Evolutionary conservation across 768 basidiomycete species (phyloP), one percentile per base, ranked within the genome.

Genomic region (Leccinellum albellum): DNA sequence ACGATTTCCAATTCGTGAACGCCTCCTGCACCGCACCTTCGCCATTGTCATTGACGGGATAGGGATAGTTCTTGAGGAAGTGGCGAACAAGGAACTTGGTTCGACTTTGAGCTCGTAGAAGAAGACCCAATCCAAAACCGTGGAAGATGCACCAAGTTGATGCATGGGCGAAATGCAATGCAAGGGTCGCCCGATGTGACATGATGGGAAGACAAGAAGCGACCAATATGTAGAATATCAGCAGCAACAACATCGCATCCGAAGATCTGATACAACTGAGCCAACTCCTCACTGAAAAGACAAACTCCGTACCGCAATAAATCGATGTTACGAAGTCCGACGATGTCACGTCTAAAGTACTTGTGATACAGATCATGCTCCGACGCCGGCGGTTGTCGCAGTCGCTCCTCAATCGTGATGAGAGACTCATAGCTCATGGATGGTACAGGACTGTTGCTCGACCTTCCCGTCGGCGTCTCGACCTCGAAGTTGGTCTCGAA

Each of bases 41-140:
- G 5, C 82, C 84, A 15, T 80, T 82, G 54, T 89, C 86, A 56
- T 84, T 78, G 47, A 78, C 76, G 13, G 86, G 81, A 71, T 98
- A 98, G 64, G 93, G 86, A 67, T 98, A 99, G 66, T 98, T 86
- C 78, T 96, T 94, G 64, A 97, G 74, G 69, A 89, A 98, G 71
- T 99, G 97, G 61, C 93, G 76, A 26, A 98, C 97, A 37, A 98
- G 74, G 76, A 89, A 97, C 71, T 94, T 95, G 70, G 74, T 82
- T 70, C 86, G 79, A 62, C 89, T 88, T 73, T 99, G 97, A 2
- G 87, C 90, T 21, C 84, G 84, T 40, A 99, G 79, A 17, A 96
- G 77, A 37, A 88, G 72, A 0, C 97, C 97, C 15, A 98, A 80
- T 1, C 89, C 94, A 61, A 95, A 83, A 31, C 87, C 89, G 71